These are phyloP conservation scores for Albugo candida DNA, from an alignment of 352 stramenopile genomes.

Conservation along the genomic window DNA sequence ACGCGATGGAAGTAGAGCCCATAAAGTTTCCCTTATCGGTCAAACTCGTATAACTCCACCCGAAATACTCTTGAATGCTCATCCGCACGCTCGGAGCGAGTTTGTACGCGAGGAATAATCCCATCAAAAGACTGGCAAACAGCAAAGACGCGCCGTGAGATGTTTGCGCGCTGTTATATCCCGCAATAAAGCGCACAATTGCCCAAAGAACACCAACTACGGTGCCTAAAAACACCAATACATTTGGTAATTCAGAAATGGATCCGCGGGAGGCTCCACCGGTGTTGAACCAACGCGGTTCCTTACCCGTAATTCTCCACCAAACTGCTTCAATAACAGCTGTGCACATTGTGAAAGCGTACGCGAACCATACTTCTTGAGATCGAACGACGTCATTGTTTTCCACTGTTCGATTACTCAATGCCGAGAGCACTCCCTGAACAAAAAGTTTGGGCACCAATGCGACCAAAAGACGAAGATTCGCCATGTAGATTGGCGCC, in stretches of 20 bases:
- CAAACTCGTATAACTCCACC: slow-evolving; percentile 75
- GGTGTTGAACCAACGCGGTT: slow-evolving; percentile 53
- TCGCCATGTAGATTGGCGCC: slow-evolving; percentile 59
- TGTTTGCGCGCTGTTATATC: slow-evolving; percentile 50
- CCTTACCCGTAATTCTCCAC: slow-evolving; percentile 66
- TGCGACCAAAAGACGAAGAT: slow-evolving; percentile 37
- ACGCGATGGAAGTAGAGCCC: slow-evolving; percentile 53
- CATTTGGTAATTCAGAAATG: slow-evolving; percentile 56
- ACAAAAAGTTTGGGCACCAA: slow-evolving; percentile 61
- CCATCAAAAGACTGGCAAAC: slow-evolving; percentile 44
- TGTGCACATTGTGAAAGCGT: slow-evolving; percentile 63
- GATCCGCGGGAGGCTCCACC: slow-evolving; percentile 35
- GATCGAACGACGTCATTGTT: slow-evolving; percentile 68
- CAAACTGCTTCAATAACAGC: slow-evolving; percentile 54
- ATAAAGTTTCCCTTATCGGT: slow-evolving; percentile 80
- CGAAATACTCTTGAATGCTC: slow-evolving; percentile 77
- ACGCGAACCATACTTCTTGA: slow-evolving; percentile 62
- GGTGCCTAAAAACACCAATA: slow-evolving; percentile 57
- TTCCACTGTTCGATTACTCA: slow-evolving; percentile 56
- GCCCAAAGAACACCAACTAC: slow-evolving; percentile 62
- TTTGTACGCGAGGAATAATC: slow-evolving; percentile 56
- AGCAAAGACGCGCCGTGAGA: slow-evolving; percentile 63
- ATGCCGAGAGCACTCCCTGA: slow-evolving; percentile 41
- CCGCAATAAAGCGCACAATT: slow-evolving; percentile 58
- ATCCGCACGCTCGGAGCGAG: slow-evolving; percentile 61